Evolutionary conservation across 768 basidiomycete species (phyloP).

Genomic region (Amanita inopinata): DNA sequence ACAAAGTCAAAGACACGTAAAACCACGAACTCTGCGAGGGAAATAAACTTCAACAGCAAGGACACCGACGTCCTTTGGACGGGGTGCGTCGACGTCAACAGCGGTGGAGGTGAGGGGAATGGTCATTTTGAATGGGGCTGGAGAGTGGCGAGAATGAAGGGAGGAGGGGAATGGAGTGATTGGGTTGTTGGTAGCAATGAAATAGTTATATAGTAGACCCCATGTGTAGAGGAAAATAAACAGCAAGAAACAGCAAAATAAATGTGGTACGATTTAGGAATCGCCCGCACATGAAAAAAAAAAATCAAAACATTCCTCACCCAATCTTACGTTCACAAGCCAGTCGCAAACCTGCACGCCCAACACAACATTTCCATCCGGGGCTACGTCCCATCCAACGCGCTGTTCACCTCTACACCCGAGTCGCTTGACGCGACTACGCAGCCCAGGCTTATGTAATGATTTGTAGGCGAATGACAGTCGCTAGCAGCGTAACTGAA

Average conservation of each 20-base stretch:
- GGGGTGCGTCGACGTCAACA: conserved; percentile 32
- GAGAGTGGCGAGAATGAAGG: conserved; percentile 12
- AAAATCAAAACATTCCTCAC: background rate
- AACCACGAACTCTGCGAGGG: conserved; percentile 66
- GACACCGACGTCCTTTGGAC: conserved; percentile 91
- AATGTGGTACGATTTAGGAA: conserved; percentile 35
- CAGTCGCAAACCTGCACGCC: background rate
- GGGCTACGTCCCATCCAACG: too few relatives aligned
- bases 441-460: too few relatives aligned
- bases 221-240: conserved; percentile 27
- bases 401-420: too few relatives aligned
- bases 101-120: conserved; percentile 26
- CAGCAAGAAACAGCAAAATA: conserved; percentile 24
- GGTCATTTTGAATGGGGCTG: conserved; percentile 24
- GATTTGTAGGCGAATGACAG: too few relatives aligned
- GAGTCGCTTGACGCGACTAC: too few relatives aligned
- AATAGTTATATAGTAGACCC: conserved; percentile 25
- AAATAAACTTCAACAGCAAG: conserved; percentile 93
- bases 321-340: background rate
- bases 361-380: background rate
- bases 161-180: conserved; percentile 10
- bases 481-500: too few relatives aligned
- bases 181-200: conserved; percentile 10
- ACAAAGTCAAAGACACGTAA: conserved; percentile 3
- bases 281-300: background rate